Evolutionary conservation across 164 flowering plant genomes (phyloP).

Genomic region (Liriodendron chinense): DNA sequence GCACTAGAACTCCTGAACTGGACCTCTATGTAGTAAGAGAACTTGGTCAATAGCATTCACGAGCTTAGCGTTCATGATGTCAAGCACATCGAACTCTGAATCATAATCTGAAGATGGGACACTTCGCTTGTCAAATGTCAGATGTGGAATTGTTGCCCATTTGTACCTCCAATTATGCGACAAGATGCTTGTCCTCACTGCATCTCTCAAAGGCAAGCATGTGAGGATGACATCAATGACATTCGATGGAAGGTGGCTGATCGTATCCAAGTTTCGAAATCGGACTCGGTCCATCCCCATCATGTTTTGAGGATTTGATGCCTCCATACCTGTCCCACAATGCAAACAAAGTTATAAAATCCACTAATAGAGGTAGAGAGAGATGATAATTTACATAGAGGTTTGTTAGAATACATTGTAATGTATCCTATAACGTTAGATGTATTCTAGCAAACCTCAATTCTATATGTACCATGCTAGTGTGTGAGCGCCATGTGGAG

Average conservation of each 20-base stretch:
- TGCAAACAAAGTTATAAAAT: no score
- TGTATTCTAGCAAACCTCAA: no score
- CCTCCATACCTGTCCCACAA: no score
- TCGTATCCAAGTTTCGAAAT: conserved; percentile 23
- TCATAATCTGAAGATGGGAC: conserved; percentile 21
- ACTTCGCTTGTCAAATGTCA: conserved; percentile 50
- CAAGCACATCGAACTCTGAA: no score
- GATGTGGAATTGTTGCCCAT: conserved; percentile 52
- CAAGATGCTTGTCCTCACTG: conserved; percentile 58
- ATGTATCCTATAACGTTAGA: no score
- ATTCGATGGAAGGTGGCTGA: conserved; percentile 58
- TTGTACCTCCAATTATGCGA: conserved; percentile 67
- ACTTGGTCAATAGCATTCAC: conserved; percentile 36
- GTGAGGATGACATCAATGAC: conserved; percentile 57
- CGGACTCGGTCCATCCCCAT: no score
- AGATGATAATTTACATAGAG: no score
- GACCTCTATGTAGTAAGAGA: conserved; percentile 65
- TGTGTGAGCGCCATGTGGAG: no score
- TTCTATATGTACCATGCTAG: no score
- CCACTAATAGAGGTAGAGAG: neutral
- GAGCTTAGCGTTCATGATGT: conserved; percentile 23
- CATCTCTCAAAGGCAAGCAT: conserved; percentile 59
- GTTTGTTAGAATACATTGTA: no score
- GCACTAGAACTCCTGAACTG: conserved; percentile 61
- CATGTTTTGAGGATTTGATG: no score